These are phyloP conservation scores for Funneliformis caledonium DNA, from an alignment of 371 early-diverging fungal genomes.

Conservation along the genomic window DNA sequence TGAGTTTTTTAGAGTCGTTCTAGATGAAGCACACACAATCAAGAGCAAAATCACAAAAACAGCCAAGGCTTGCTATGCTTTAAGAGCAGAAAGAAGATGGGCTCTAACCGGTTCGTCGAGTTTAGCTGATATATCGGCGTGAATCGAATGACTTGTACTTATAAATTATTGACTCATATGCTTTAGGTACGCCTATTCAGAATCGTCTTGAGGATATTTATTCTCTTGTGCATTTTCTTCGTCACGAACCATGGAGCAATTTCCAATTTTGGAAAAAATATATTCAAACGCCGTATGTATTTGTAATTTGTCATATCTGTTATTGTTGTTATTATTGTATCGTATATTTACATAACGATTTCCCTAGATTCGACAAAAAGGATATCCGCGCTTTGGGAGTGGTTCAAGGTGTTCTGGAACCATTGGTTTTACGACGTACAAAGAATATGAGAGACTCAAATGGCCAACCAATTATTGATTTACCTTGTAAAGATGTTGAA, in stretches of 20 bases:
- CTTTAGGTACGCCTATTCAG: conserved; percentile 71
- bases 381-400: background rate
- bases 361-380: conserved; percentile 42
- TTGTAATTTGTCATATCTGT: background rate
- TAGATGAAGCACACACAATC: conserved; percentile 93
- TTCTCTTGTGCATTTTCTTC: conserved; percentile 81
- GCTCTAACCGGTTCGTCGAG: conserved; percentile 85
- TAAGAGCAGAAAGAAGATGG: conserved; percentile 75
- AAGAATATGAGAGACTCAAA: conserved; percentile 63
- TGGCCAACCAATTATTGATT: conserved; percentile 66
- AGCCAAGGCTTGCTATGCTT: conserved; percentile 61
- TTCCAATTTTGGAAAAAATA: conserved; percentile 41
- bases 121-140: background rate
- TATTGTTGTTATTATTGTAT: background rate
- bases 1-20: conserved; percentile 54
- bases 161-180: background rate
- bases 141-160: background rate
- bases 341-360: background rate
- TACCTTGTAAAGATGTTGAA: conserved; percentile 64
- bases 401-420: conserved; percentile 49
- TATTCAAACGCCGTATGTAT: conserved; percentile 45
- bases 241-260: conserved; percentile 50
- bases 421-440: conserved; percentile 76
- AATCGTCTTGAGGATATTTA: conserved; percentile 89
- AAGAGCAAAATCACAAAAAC: conserved; percentile 76